Conservation (phyloP, 73 alveolate genomes). For the Paramecium primaurelia region DNA sequence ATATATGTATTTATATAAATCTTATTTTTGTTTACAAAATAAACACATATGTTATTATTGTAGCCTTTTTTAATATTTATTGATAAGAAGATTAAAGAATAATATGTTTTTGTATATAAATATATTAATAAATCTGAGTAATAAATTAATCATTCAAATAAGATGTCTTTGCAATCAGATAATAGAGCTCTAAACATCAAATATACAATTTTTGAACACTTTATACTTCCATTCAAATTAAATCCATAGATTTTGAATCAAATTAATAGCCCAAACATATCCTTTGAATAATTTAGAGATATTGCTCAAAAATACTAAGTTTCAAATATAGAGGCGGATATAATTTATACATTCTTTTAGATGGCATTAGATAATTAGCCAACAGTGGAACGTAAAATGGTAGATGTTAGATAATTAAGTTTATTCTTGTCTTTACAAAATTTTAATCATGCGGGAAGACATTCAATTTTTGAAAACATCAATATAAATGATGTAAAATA, state of each 20-base stretch:
- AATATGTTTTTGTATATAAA: not conserved
- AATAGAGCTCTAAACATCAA: not conserved
- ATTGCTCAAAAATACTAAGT: not conserved
- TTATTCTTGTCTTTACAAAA: not conserved
- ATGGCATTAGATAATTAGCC: slow-evolving; percentile 24
- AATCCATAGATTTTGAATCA: not conserved
- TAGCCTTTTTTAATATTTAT: not conserved
- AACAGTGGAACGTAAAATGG: not conserved
- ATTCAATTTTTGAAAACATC: not conserved
- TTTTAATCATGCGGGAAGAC: slow-evolving; percentile 26
- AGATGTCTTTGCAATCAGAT: not conserved
- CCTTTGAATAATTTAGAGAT: slow-evolving; percentile 9
- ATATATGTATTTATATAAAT: no score
- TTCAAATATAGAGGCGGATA: not conserved
- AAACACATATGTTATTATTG: not conserved
- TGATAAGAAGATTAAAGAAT: not conserved
- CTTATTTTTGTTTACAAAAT: no score
- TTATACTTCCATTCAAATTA: not conserved
- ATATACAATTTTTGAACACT: slow-evolving; percentile 1
- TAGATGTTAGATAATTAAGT: not conserved
- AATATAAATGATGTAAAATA: slow-evolving; percentile 30
- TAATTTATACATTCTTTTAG: not conserved
- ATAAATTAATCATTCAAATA: not conserved
- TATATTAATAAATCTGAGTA: not conserved
- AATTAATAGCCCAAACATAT: not conserved